These are phyloP conservation scores for Persicaria tinctoria DNA, from an alignment of 148 eudicot genomes.

Conservation along the genomic window DNA sequence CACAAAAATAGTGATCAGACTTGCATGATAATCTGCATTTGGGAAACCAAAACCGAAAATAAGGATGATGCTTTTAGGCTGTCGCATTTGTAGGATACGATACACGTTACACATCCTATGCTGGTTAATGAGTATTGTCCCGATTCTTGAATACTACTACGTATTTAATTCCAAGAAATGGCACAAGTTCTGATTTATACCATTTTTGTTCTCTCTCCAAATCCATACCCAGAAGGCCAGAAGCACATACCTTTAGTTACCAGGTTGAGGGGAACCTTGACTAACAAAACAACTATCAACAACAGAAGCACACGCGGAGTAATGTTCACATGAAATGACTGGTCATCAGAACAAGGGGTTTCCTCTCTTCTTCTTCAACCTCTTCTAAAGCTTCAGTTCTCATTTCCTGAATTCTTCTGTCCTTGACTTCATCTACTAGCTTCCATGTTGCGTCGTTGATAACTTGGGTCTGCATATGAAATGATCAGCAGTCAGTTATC, in stretches of 20 bases:
- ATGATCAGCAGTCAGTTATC: not conserved
- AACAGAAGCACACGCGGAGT: not conserved
- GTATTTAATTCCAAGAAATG: too few relatives aligned
- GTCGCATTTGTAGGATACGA: not conserved
- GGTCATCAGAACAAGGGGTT: conserved; percentile 59
- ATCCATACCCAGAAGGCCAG: not conserved
- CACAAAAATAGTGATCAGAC: not conserved
- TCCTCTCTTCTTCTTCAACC: conserved; percentile 53
- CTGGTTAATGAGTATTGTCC: not conserved
- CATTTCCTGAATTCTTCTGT: conserved; percentile 57
- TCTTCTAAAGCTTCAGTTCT: conserved; percentile 40
- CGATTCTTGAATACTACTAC: not conserved
- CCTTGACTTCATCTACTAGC: conserved; percentile 65
- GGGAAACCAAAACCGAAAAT: not conserved
- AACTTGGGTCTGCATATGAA: conserved; percentile 47
- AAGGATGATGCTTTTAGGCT: too few relatives aligned
- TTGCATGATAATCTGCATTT: not conserved
- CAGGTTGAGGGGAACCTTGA: not conserved
- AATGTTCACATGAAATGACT: conserved; percentile 61
- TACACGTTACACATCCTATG: not conserved
- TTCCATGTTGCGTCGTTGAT: conserved; percentile 82
- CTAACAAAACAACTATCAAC: not conserved
- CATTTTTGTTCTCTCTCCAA: not conserved
- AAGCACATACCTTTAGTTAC: not conserved
- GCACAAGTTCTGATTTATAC: not conserved